Percentiles rank a stretch among this genome's conserved stretches.
phyloP scores from a whole-genome alignment of 345 rosid species.

The Laguncularia racemosa region DNA sequence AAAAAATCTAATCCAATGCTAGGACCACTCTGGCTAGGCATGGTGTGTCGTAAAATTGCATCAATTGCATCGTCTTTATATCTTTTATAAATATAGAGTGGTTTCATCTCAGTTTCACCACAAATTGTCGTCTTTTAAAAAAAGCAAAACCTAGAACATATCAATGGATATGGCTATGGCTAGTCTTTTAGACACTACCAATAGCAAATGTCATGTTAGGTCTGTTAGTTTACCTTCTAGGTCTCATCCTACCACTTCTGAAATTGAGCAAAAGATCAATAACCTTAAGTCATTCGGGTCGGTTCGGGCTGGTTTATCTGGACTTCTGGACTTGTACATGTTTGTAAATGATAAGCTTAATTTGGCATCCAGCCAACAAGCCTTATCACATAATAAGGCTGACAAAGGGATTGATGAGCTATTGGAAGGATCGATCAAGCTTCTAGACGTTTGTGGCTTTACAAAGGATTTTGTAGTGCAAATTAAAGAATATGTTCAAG shows the following conservation, averaged over 20 bases:
- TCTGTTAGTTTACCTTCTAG: constrained; percentile 10
- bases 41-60: no score
- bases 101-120: no score
- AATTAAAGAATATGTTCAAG: constrained; percentile 41
- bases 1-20: no score
- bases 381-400: constrained; percentile 21
- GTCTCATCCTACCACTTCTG: constrained; percentile 50
- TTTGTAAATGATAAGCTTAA: constrained; percentile 42
- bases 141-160: no score
- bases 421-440: constrained; percentile 51
- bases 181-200: no score
- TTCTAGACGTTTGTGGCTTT: constrained; percentile 51
- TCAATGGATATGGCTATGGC: no score
- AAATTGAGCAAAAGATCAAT: constrained; percentile 40
- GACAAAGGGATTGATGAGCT: constrained; percentile 36
- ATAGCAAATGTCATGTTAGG: no score
- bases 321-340: constrained; percentile 37
- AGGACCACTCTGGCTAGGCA: no score
- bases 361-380: constrained; percentile 43
- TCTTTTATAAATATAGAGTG: no score
- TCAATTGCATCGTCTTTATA: no score
- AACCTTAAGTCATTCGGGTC: constrained; percentile 33
- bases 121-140: no score
- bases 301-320: constrained; percentile 26
- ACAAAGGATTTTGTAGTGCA: constrained; percentile 44